Evolutionary conservation across 2,329 filamentous ascomycete species (phyloP).

Genomic region (Byssothecium circinans): DNA sequence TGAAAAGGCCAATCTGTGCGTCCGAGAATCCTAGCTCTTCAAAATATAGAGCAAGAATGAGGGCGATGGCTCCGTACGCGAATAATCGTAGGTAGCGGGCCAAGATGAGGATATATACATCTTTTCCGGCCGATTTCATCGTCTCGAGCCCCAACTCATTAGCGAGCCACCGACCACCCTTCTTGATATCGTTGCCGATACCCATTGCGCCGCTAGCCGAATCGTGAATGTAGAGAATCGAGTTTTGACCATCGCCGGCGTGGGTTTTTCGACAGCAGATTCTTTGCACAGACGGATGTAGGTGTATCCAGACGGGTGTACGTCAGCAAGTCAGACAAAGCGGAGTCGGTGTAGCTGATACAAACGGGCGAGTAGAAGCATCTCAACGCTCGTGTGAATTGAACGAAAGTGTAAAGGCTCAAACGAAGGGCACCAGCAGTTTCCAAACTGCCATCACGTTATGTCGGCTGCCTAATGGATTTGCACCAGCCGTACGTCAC

Average conservation of each 20-base stretch:
- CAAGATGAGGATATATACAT: slow-evolving; percentile 40
- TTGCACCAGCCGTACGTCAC: not conserved
- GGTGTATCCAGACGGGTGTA: too few relatives aligned
- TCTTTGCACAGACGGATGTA: too few relatives aligned
- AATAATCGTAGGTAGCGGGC: slow-evolving; percentile 42
- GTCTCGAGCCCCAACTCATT: slow-evolving; percentile 35
- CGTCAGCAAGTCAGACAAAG: not conserved
- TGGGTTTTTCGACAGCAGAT: too few relatives aligned
- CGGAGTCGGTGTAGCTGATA: not conserved
- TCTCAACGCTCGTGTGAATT: not conserved
- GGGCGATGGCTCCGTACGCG: slow-evolving; percentile 41
- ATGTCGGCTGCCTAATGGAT: not conserved
- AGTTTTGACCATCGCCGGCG: not conserved
- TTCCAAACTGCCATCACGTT: not conserved
- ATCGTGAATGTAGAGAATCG: not conserved
- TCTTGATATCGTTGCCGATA: slow-evolving; percentile 5
- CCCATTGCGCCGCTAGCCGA: slow-evolving; percentile 14
- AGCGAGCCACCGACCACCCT: slow-evolving; percentile 23
- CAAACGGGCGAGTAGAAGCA: not conserved
- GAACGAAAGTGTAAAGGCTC: too few relatives aligned
- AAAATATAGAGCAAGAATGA: slow-evolving; percentile 44
- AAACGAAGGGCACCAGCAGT: too few relatives aligned
- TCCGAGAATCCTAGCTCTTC: slow-evolving; percentile 39
- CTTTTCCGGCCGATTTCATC: slow-evolving; percentile 28
- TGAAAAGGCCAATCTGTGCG: slow-evolving; percentile 43